These are phyloP conservation scores for Rhizopus arrhizus DNA, from an alignment of 371 early-diverging fungal genomes.

Conservation along the genomic window DNA sequence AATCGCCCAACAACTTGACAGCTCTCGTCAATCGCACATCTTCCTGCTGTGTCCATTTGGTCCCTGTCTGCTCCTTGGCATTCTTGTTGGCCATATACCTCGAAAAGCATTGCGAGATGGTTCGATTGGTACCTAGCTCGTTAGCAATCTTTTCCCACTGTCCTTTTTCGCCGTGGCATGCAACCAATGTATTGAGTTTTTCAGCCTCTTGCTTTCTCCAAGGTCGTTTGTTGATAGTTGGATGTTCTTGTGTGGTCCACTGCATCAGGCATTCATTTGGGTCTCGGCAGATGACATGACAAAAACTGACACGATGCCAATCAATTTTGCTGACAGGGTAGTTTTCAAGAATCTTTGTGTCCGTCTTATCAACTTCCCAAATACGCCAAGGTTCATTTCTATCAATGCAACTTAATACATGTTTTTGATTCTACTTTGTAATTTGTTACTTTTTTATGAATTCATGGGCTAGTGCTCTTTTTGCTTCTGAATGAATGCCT, in stretches of 20 bases:
- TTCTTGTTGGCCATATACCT: constrained; percentile 50
- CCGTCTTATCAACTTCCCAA: constrained; percentile 52
- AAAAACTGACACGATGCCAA: constrained; percentile 68
- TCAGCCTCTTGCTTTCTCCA: constrained; percentile 67
- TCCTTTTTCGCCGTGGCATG: constrained; percentile 40
- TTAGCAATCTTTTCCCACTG: constrained; percentile 69
- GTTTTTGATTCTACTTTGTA: neutral
- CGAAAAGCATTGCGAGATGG: constrained; percentile 80
- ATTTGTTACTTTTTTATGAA: constrained; percentile 26
- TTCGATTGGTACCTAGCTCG: constrained; percentile 67
- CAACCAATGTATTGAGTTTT: constrained; percentile 50
- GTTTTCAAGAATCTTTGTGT: constrained; percentile 51
- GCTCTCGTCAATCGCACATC: constrained; percentile 60
- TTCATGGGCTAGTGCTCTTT: constrained; percentile 21
- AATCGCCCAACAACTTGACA: constrained; percentile 63
- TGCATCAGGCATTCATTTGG: constrained; percentile 77
- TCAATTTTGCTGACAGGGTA: constrained; percentile 64
- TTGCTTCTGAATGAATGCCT: constrained; percentile 36
- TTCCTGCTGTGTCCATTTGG: constrained; percentile 67
- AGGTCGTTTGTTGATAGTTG: constrained; percentile 71
- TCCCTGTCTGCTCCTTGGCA: constrained; percentile 20
- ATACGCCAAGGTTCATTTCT: constrained; percentile 37
- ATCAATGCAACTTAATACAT: neutral
- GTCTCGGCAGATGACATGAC: constrained; percentile 62
- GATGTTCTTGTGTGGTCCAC: constrained; percentile 86